phyloP scores from a whole-genome alignment of 345 rosid genomes.

The Excoecaria cochinchinensis region DNA sequence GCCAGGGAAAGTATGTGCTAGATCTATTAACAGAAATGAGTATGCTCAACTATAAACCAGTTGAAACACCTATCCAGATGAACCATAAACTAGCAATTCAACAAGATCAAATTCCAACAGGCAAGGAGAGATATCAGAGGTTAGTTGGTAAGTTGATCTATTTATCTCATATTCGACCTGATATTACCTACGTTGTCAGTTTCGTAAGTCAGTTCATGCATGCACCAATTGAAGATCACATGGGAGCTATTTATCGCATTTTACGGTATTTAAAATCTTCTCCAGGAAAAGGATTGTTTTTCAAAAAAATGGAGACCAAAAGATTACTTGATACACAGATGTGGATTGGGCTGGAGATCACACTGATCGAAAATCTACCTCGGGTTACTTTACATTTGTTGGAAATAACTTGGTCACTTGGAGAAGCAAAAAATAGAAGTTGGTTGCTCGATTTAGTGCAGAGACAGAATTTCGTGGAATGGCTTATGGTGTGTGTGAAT shows the following conservation, averaged over 20 bases:
- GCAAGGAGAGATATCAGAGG: neutral
- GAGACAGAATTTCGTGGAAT: no score
- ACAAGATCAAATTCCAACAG: neutral
- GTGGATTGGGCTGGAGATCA: no score
- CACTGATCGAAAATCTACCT: no score
- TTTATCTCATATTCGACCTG: neutral
- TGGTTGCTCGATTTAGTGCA: no score
- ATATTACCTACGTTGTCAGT: neutral
- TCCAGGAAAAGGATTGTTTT: no score
- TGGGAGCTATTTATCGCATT: neutral
- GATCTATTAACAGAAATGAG: neutral
- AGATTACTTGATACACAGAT: no score
- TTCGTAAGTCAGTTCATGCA: slow-evolving; percentile 4
- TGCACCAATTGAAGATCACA: slow-evolving; percentile 3
- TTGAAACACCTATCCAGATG: neutral
- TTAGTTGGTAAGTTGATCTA: neutral
- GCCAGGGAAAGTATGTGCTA: neutral
- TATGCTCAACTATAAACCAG: neutral
- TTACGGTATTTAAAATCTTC: neutral
- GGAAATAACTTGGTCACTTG: no score
- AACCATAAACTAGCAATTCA: neutral
- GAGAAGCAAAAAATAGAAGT: no score
- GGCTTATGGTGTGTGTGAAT: no score
- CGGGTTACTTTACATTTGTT: no score
- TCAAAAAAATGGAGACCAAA: no score